Evolutionary conservation across 1,284 basidiomycete genomes (phyloP).

Genomic region (Inonotus hispidus): DNA sequence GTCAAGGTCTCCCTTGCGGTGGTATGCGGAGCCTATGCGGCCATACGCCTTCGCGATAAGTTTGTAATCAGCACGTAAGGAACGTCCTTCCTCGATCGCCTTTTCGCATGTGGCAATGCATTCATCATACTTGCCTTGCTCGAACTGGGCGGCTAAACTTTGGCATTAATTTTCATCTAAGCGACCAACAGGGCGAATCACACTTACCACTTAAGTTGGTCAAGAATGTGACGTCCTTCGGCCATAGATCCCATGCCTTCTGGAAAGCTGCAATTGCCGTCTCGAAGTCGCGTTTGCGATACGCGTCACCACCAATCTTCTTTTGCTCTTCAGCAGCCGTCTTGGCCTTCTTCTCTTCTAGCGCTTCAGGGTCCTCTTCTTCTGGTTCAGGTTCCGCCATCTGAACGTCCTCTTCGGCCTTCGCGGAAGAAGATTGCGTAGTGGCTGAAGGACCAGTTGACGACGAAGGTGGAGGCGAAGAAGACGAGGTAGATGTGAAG

Average conservation of each 20-base stretch:
- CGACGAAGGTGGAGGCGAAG: constrained; percentile 35
- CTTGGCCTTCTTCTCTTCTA: constrained; percentile 63
- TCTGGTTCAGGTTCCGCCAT: constrained; percentile 60
- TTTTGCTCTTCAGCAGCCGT: constrained; percentile 75
- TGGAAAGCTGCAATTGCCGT: constrained; percentile 69
- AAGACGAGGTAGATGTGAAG: constrained; percentile 26
- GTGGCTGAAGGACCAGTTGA: constrained; percentile 36
- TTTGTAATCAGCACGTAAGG: constrained; percentile 76
- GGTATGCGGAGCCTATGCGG: constrained; percentile 83
- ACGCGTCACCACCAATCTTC: constrained; percentile 73
- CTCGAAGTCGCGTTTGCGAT: constrained; percentile 82
- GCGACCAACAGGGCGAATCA: background rate
- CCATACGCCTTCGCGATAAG: constrained; percentile 84
- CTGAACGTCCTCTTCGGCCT: constrained; percentile 36
- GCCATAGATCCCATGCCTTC: constrained; percentile 91
- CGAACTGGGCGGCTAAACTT: constrained; percentile 79
- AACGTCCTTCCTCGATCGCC: constrained; percentile 91
- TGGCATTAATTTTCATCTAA: background rate
- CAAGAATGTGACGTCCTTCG: constrained; percentile 91
- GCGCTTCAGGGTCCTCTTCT: constrained; percentile 41
- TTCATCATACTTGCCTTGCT: constrained; percentile 88
- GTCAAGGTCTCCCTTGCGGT: constrained; percentile 73
- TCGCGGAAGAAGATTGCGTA: constrained; percentile 35
- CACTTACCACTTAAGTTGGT: constrained; percentile 80
- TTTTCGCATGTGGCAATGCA: constrained; percentile 91